phyloP scores from a whole-genome alignment of 768 basidiomycete genomes.

The Auriscalpium orientale region DNA sequence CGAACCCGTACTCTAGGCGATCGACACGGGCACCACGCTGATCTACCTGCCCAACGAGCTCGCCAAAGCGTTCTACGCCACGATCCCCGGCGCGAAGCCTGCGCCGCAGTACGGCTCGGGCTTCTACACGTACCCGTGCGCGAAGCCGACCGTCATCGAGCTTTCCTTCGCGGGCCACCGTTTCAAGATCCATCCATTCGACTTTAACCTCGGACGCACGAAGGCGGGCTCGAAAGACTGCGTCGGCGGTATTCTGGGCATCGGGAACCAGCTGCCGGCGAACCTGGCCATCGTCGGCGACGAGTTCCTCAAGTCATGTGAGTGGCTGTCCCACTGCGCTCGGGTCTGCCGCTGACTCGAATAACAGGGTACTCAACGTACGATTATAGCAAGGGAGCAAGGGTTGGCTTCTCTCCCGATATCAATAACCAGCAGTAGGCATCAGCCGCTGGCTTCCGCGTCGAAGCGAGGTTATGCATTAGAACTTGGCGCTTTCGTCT shows the following conservation, averaged over 20 bases:
- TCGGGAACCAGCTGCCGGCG: slow-evolving; percentile 37
- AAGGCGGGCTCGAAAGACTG: slow-evolving; percentile 37
- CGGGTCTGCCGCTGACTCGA: neutral
- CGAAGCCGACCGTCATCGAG: slow-evolving; percentile 25
- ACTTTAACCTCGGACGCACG: slow-evolving; percentile 50
- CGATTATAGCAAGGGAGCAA: slow-evolving; percentile 46
- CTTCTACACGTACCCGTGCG: slow-evolving; percentile 53
- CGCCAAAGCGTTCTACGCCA: slow-evolving; percentile 38
- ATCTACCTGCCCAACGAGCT: slow-evolving; percentile 46
- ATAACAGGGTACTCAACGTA: slow-evolving; percentile 50
- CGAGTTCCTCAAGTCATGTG: slow-evolving; percentile 62
- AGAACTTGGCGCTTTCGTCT: neutral
- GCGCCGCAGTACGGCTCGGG: slow-evolving; percentile 39
- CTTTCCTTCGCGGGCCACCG: slow-evolving; percentile 37
- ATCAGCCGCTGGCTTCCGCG: neutral
- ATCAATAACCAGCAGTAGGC: slow-evolving; percentile 31
- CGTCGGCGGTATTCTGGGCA: slow-evolving; percentile 46
- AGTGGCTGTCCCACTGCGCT: slow-evolving; percentile 17
- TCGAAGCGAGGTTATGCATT: neutral
- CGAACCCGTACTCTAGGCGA: slow-evolving; percentile 32
- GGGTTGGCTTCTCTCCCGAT: slow-evolving; percentile 54
- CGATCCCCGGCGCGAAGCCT: slow-evolving; percentile 41
- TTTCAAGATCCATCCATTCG: slow-evolving; percentile 36
- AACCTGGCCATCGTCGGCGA: slow-evolving; percentile 57
- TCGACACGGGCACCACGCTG: slow-evolving; percentile 63